Evolutionary conservation across 306 rosid species (phyloP).

Genomic region (Abrus precatorius): DNA sequence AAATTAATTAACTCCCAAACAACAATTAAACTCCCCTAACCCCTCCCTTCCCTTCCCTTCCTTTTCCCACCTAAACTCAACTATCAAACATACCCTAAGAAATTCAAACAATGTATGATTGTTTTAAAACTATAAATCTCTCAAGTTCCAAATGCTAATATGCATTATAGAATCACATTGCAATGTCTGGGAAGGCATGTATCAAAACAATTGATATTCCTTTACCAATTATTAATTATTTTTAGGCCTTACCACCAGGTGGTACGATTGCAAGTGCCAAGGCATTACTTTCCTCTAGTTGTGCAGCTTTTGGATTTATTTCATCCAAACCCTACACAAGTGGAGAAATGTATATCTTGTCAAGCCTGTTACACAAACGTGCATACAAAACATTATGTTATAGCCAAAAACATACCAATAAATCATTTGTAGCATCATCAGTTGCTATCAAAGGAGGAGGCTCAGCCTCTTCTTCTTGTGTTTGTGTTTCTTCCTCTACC

Average conservation of each 20-base stretch:
- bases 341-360: conserved; percentile 1
- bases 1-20: too few relatives aligned
- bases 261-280: conserved; percentile 91
- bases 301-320: conserved; percentile 73
- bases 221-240: conserved; percentile 32
- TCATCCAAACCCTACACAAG: conserved; percentile 76
- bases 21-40: too few relatives aligned
- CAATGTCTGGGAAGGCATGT: conserved; percentile 3
- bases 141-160: not conserved
- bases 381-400: not conserved
- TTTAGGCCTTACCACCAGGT: conserved; percentile 71
- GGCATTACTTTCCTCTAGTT: conserved; percentile 85
- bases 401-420: conserved; percentile 64
- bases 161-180: conserved; percentile 21
- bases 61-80: too few relatives aligned
- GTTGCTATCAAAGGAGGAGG: conserved; percentile 79
- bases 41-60: too few relatives aligned
- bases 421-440: conserved; percentile 62
- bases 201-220: conserved; percentile 5
- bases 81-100: too few relatives aligned
- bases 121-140: not conserved
- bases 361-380: conserved; percentile 20
- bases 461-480: conserved; percentile 63
- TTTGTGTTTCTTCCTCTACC: conserved; percentile 57
- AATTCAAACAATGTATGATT: not conserved